phyloP scores from a whole-genome alignment of 306 rosid genomes.

The Carpinus fangiana region DNA sequence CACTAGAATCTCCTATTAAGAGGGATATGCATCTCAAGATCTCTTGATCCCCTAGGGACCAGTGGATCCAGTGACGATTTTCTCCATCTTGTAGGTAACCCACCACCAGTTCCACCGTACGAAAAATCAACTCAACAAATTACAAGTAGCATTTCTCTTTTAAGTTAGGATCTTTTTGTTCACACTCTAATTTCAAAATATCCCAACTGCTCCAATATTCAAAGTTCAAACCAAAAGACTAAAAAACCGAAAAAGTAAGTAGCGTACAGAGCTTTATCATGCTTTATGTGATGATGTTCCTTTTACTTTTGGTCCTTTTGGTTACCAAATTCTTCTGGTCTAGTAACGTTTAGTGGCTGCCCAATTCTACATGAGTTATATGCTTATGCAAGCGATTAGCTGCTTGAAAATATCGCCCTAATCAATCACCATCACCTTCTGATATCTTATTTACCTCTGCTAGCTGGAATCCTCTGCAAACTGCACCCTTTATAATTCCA shows the following conservation, averaged over 20 bases:
- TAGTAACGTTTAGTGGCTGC: constrained; percentile 23
- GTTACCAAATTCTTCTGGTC: constrained; percentile 7
- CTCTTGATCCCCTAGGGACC: no score
- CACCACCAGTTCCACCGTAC: no score
- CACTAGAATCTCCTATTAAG: no score
- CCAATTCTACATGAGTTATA: not conserved
- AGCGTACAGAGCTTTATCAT: not conserved
- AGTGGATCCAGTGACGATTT: no score
- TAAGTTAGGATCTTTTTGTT: not conserved
- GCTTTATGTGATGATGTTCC: not conserved
- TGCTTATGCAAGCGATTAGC: not conserved
- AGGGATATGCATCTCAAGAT: no score
- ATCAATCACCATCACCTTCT: constrained; percentile 33
- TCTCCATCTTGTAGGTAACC: no score
- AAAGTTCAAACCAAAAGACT: not conserved
- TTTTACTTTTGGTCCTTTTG: not conserved
- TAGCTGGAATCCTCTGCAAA: constrained; percentile 35
- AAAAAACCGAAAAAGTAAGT: not conserved
- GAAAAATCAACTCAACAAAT: no score
- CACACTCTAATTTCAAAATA: not conserved
- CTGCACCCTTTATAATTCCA: not conserved
- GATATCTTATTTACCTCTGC: constrained; percentile 16
- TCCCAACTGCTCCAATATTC: not conserved
- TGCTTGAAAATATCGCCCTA: constrained; percentile 18
- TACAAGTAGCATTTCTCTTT: no score